Percentiles rank a stretch among this genome's conserved stretches.
Evolutionary conservation across 2,329 filamentous ascomycete genomes (phyloP).

Genomic region (Plenodomus biglobosus): DNA sequence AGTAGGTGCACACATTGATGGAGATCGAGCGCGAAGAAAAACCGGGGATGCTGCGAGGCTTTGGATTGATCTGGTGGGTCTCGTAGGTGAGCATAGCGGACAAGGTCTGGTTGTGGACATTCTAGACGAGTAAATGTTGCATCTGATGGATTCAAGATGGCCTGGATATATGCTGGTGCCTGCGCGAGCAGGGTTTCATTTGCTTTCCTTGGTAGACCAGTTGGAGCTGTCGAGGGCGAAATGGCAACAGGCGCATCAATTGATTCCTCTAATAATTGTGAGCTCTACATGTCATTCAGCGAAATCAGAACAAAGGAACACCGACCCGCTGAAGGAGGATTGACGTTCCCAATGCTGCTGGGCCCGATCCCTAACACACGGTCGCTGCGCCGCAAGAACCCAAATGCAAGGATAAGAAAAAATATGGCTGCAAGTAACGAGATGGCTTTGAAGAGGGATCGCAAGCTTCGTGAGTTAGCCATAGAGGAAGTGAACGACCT

Average conservation of each 20-base stretch:
- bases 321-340: constrained; percentile 4
- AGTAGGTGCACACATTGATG: constrained; percentile 51
- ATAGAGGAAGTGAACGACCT: constrained; percentile 1
- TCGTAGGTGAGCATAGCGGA: constrained; percentile 21
- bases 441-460: constrained; percentile 15
- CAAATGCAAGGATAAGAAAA: constrained; percentile 13
- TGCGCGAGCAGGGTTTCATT: constrained; percentile 16
- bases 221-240: constrained; percentile 2
- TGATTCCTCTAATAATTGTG: constrained; percentile 3
- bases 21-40: constrained; percentile 58
- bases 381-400: constrained; percentile 12
- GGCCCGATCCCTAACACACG: constrained; percentile 3
- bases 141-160: constrained; percentile 21
- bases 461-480: constrained; percentile 11
- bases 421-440: constrained; percentile 11
- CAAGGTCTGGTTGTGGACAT: constrained; percentile 16
- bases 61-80: constrained; percentile 4
- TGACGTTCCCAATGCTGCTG: constrained; percentile 3
- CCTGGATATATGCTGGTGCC: constrained; percentile 16
- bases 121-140: constrained; percentile 17
- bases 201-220: constrained; percentile 6
- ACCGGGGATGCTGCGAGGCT: constrained; percentile 12
- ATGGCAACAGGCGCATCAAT: neutral
- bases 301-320: neutral
- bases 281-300: neutral